Evolutionary conservation across 164 flowering plant genomes (phyloP).

Genomic region (Vitis rotundifolia): DNA sequence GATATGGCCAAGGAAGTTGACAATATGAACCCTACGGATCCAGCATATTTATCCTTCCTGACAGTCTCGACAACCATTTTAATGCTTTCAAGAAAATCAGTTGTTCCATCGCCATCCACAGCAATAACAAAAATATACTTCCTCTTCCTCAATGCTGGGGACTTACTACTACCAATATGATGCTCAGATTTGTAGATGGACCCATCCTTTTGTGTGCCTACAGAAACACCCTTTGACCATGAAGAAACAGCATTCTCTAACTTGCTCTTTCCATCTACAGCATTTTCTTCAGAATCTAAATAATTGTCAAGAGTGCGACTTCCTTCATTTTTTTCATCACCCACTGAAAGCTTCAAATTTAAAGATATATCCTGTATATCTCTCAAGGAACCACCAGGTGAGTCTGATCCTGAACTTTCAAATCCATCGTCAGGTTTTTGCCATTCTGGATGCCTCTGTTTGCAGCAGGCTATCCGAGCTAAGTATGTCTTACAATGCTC

Average conservation of each 20-base stretch:
- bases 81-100: conserved; percentile 39
- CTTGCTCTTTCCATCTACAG: conserved; percentile 22
- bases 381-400: conserved; percentile 36
- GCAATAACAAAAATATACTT: conserved; percentile 65
- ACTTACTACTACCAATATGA: conserved; percentile 27
- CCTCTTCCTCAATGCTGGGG: conserved; percentile 62
- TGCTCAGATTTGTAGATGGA: conserved; percentile 22
- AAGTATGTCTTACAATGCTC: conserved; percentile 88
- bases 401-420: conserved; percentile 50
- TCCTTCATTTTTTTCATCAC: conserved; percentile 31
- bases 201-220: conserved; percentile 28
- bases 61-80: conserved; percentile 44
- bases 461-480: conserved; percentile 70
- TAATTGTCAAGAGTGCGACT: conserved; percentile 14
- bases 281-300: conserved; percentile 27
- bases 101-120: conserved; percentile 45
- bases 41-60: conserved; percentile 37
- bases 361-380: conserved; percentile 42
- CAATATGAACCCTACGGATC: conserved; percentile 61
- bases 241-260: conserved; percentile 21
- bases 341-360: conserved; percentile 38
- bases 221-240: conserved; percentile 22
- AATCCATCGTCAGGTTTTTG: conserved; percentile 33
- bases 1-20: conserved; percentile 69
- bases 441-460: conserved; percentile 86